These are phyloP conservation scores for Nicotiana undulata DNA, from an alignment of 257 asterid genomes.

Conservation along the genomic window DNA sequence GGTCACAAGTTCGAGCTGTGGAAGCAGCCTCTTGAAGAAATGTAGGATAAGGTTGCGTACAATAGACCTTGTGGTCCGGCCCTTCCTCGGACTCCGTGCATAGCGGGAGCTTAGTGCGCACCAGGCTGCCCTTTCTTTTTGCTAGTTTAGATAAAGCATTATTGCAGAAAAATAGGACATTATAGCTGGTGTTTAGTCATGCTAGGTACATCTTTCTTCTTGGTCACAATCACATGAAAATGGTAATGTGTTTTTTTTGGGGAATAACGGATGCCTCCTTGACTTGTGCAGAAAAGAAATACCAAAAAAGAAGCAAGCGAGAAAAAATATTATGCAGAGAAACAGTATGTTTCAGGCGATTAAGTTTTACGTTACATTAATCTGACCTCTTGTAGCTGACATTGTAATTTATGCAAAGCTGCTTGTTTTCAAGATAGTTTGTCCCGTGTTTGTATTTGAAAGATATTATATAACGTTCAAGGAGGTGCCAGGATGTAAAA, in stretches of 20 bases:
- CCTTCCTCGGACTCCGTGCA: too few species aligned
- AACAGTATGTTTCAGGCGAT: slow-evolving; percentile 65
- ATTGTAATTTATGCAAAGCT: not conserved
- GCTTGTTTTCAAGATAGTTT: not conserved
- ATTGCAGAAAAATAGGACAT: not conserved
- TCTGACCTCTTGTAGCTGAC: not conserved
- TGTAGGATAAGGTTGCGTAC: too few species aligned
- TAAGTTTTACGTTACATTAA: slow-evolving; percentile 11
- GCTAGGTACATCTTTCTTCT: not conserved
- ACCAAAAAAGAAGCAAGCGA: slow-evolving; percentile 82
- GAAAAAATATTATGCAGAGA: slow-evolving; percentile 70
- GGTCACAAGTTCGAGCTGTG: too few species aligned
- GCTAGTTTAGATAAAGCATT: not conserved
- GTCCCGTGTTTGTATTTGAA: not conserved
- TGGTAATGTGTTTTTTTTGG: not conserved
- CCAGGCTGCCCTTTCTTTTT: too few species aligned
- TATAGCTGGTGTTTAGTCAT: not conserved
- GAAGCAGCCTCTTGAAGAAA: too few species aligned
- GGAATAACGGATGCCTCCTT: not conserved
- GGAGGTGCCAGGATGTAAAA: not conserved
- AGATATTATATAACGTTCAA: not conserved
- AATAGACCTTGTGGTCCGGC: too few species aligned
- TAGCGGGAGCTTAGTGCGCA: too few species aligned
- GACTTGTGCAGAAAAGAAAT: slow-evolving; percentile 60
- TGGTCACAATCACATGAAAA: not conserved